These are phyloP conservation scores for Diaporthe eres DNA, from an alignment of 2,329 filamentous ascomycete species.

Conservation along the genomic window DNA sequence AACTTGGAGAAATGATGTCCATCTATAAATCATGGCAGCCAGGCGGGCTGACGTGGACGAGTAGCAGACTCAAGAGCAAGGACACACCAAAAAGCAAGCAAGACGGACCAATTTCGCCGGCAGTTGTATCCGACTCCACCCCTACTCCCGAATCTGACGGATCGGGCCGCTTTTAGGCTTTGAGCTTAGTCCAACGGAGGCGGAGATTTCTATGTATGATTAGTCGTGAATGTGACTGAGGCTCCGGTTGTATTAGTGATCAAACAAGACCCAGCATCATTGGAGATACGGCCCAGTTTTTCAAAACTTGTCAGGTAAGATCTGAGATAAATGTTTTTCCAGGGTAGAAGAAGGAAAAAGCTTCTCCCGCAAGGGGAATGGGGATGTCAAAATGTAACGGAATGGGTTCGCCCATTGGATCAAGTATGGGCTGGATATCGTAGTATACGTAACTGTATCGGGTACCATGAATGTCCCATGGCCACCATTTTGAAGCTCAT, in stretches of 20 bases:
- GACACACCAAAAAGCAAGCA: not conserved
- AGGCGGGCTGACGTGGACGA: not conserved
- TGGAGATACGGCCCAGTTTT: not conserved
- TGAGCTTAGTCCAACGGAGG: not conserved
- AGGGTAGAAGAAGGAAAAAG: too few species aligned
- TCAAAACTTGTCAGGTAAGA: not conserved
- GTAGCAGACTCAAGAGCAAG: not conserved
- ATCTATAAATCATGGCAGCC: not conserved
- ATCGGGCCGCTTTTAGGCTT: not conserved
- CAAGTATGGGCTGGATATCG: not conserved
- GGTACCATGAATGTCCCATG: not conserved
- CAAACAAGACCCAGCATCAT: not conserved
- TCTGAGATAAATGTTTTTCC: not conserved
- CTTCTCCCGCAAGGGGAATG: too few species aligned
- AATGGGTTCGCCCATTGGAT: not conserved
- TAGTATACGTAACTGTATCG: not conserved
- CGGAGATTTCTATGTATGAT: not conserved
- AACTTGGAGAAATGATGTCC: not conserved
- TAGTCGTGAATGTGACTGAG: not conserved
- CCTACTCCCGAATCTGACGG: not conserved
- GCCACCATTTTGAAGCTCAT: accelerated
- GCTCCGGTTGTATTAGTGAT: slow-evolving; percentile 18
- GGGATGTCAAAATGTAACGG: too few species aligned
- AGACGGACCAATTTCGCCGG: not conserved
- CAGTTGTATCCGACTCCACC: not conserved